A percentile compares a stretch with the other conserved stretches of the same genome.
phyloP scores from a whole-genome alignment of 805 yeast species.

The Spencermartinsiella europaea region DNA sequence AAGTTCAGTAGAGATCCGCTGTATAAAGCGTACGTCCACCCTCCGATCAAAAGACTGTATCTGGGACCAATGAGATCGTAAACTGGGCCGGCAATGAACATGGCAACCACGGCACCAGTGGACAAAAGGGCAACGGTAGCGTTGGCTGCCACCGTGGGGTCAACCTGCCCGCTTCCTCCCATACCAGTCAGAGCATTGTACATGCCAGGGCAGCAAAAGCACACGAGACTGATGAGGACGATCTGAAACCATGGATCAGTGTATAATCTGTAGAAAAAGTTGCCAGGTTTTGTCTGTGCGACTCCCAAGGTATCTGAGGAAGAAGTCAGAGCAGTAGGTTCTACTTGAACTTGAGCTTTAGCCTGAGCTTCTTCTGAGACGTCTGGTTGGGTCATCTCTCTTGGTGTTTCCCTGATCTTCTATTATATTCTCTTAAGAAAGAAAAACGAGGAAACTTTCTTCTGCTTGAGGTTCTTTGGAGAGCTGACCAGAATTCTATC shows the following conservation, averaged over 20 bases:
- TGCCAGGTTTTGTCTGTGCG: background rate
- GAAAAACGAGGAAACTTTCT: too few species aligned
- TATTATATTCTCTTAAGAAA: too few species aligned
- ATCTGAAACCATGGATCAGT: constrained; percentile 26
- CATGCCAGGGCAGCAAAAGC: constrained; percentile 34
- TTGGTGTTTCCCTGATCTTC: too few species aligned
- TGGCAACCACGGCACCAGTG: constrained; percentile 25
- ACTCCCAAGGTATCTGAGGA: background rate
- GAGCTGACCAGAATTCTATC: too few species aligned
- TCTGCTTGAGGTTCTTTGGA: too few species aligned
- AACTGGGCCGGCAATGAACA: constrained; percentile 29
- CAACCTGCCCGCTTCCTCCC: constrained; percentile 33
- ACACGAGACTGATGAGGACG: constrained; percentile 25
- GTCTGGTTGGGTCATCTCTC: too few species aligned
- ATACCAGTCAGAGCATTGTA: constrained; percentile 30
- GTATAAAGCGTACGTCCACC: constrained; percentile 50
- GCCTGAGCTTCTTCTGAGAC: too few species aligned
- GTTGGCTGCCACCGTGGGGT: constrained; percentile 27
- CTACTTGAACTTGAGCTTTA: too few species aligned
- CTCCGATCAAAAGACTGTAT: constrained; percentile 43
- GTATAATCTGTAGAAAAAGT: background rate
- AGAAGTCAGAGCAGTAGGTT: too few species aligned
- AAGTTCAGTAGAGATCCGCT: constrained; percentile 48
- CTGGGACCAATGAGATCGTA: constrained; percentile 29
- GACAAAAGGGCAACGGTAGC: constrained; percentile 29